These are phyloP conservation scores for Teunomyces lycoperdinae DNA, from an alignment of 805 yeast species.

Conservation along the genomic window DNA sequence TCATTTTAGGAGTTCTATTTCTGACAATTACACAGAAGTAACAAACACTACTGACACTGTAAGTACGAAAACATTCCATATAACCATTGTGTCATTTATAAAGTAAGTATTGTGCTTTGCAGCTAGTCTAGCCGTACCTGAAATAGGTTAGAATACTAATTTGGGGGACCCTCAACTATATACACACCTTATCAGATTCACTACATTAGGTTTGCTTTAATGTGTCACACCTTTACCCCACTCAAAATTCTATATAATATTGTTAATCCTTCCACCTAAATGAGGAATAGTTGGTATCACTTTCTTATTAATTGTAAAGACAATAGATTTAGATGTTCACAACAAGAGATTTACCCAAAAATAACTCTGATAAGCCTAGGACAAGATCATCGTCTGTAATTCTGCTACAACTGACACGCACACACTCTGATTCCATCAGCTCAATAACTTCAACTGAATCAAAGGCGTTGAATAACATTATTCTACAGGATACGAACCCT, in stretches of 20 bases:
- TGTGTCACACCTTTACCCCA: not conserved
- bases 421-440: conserved; percentile 22
- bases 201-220: not conserved
- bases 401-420: conserved; percentile 10
- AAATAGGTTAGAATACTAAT: not conserved
- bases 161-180: not conserved
- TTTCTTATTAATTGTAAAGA: too few species aligned
- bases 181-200: not conserved
- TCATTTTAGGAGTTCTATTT: too few species aligned
- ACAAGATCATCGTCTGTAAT: conserved; percentile 5
- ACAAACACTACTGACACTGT: too few species aligned
- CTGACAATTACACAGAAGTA: too few species aligned
- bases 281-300: too few species aligned
- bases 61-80: not conserved
- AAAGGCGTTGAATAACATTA: conserved; percentile 8
- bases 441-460: conserved; percentile 13
- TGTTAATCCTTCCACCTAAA: not conserved
- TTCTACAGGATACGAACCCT: conserved; percentile 11
- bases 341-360: not conserved
- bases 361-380: conserved; percentile 1
- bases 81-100: not conserved
- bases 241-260: not conserved
- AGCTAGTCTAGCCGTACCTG: not conserved
- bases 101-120: not conserved
- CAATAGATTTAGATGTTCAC: not conserved